Evolutionary conservation across 352 stramenopile species (phyloP).

Genomic region (Ochromonadaceae sp.): DNA sequence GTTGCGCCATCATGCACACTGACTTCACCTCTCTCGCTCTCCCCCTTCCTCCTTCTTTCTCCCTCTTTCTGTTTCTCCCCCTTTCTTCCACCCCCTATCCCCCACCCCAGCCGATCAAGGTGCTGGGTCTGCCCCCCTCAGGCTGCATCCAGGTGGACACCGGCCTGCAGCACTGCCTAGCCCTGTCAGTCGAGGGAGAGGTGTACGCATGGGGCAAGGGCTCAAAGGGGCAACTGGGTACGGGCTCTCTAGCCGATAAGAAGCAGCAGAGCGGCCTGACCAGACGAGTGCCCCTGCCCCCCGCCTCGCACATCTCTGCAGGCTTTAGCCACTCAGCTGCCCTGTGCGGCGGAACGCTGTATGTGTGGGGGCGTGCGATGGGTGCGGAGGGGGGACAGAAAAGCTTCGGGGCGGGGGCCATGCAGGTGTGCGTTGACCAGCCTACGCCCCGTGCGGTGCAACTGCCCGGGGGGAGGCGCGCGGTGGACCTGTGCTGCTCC

Average conservation of each 20-base stretch:
- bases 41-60: too few species aligned
- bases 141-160: not conserved
- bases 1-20: too few species aligned
- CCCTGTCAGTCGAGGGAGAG: not conserved
- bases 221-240: not conserved
- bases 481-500: not conserved
- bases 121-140: not conserved
- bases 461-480: not conserved
- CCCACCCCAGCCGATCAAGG: too few species aligned
- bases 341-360: conserved; percentile 69
- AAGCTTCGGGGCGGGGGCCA: too few species aligned
- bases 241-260: not conserved
- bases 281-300: too few species aligned
- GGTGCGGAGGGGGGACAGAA: too few species aligned
- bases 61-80: too few species aligned
- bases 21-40: too few species aligned
- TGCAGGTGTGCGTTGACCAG: not conserved
- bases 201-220: conserved; percentile 1
- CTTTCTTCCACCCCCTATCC: too few species aligned
- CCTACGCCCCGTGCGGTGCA: not conserved
- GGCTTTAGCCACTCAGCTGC: conserved; percentile 76
- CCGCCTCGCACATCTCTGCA: conserved; percentile 68
- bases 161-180: not conserved
- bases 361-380: conserved; percentile 60
- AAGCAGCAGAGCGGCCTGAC: too few species aligned